Percentiles rank a stretch among this genome's conserved stretches.
Evolutionary conservation across 345 rosid species (phyloP).

Genomic region (Laguncularia racemosa): DNA sequence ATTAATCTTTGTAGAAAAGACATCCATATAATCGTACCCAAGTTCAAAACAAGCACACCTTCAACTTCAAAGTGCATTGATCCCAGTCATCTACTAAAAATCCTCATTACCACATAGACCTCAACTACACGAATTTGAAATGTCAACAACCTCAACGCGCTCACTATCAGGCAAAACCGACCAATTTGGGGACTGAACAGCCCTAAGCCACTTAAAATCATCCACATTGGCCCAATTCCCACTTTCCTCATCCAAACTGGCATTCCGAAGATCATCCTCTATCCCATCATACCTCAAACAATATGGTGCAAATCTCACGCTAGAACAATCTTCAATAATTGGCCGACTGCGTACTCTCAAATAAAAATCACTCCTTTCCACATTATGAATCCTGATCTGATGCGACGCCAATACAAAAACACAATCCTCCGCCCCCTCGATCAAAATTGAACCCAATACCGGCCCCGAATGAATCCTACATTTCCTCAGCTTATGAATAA

Average conservation of each 20-base stretch:
- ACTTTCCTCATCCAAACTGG: constrained; percentile 56
- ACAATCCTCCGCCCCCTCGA: constrained; percentile 66
- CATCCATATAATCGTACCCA: no score
- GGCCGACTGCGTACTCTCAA: constrained; percentile 84
- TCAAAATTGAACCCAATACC: constrained; percentile 68
- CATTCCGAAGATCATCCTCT: constrained; percentile 51
- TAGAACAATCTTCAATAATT: constrained; percentile 65
- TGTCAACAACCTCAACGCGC: constrained; percentile 32
- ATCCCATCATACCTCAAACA: constrained; percentile 68
- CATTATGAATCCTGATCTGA: constrained; percentile 77
- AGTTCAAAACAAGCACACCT: no score
- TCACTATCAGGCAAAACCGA: constrained; percentile 51
- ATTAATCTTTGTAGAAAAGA: no score
- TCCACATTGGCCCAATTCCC: constrained; percentile 70
- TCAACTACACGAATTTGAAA: constrained; percentile 7
- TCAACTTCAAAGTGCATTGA: no score
- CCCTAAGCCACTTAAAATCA: constrained; percentile 89
- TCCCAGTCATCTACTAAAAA: no score
- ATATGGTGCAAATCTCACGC: constrained; percentile 65
- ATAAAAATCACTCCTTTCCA: constrained; percentile 57
- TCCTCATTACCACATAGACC: no score
- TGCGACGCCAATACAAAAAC: constrained; percentile 67
- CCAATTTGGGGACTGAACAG: constrained; percentile 80
- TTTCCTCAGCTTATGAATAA: constrained; percentile 46
- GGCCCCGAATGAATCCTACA: constrained; percentile 62